Conservation (phyloP, 495 filamentous ascomycete genomes). For the Trichocladium antarcticum region DNA sequence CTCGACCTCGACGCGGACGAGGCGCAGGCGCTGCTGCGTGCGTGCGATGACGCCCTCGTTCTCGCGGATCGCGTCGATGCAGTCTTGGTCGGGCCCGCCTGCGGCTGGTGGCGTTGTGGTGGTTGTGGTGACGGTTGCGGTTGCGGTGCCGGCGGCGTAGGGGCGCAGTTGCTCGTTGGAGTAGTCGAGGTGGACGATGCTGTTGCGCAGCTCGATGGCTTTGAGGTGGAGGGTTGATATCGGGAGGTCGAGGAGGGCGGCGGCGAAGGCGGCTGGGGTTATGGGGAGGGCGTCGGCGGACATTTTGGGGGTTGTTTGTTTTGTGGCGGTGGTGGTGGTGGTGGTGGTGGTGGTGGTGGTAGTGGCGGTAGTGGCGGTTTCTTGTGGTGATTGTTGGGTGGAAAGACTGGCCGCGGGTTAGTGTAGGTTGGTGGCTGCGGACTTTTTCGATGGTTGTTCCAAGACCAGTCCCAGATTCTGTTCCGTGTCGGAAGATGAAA, state of each 20-base stretch:
- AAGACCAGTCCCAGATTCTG: no score
- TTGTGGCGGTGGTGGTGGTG: background rate
- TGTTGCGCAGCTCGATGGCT: constrained; percentile 70
- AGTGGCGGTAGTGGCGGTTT: background rate
- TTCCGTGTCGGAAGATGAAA: no score
- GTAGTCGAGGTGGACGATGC: constrained; percentile 65
- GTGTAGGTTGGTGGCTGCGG: background rate
- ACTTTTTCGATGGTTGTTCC: background rate
- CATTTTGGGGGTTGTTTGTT: constrained; percentile 20
- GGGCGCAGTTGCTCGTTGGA: constrained; percentile 63
- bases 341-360: background rate
- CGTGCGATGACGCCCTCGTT: constrained; percentile 63
- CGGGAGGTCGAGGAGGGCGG: constrained; percentile 61
- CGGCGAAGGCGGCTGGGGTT: constrained; percentile 51
- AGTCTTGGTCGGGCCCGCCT: constrained; percentile 46
- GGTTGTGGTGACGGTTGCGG: constrained; percentile 6
- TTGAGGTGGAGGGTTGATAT: constrained; percentile 65
- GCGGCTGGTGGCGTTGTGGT: background rate
- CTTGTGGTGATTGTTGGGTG: no score
- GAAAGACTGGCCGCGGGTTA: background rate
- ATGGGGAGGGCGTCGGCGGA: constrained; percentile 47
- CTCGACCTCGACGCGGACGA: constrained; percentile 68
- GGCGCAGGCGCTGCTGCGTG: constrained; percentile 58
- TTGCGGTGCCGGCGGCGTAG: constrained; percentile 38
- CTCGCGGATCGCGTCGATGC: constrained; percentile 58